Evolutionary conservation across 345 rosid species (phyloP).

Genomic region (Eucalyptus curtisii): DNA sequence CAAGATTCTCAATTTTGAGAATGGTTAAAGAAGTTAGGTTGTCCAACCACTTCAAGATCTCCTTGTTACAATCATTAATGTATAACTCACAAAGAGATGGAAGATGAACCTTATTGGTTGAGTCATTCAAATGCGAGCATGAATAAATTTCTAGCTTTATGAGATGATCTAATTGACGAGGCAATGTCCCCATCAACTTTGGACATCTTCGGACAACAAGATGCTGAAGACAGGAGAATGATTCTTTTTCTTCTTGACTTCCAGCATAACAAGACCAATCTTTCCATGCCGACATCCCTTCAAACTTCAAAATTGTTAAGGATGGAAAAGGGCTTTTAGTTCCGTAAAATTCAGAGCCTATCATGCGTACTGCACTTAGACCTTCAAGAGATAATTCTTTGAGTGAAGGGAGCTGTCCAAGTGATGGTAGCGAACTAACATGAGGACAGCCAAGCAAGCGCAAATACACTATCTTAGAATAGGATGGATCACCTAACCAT

Average conservation of each 20-base stretch:
- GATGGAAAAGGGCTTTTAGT: neutral
- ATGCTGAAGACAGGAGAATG: rapidly evolving
- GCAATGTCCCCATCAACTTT: rapidly evolving
- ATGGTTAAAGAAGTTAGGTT: neutral
- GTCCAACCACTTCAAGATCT: rapidly evolving
- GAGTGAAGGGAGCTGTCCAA: neutral
- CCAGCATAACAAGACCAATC: rapidly evolving
- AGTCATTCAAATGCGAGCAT: neutral
- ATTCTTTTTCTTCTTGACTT: rapidly evolving
- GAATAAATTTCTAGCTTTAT: rapidly evolving
- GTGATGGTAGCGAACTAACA: rapidly evolving
- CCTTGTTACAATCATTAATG: rapidly evolving
- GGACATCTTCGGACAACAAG: neutral
- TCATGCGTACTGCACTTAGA: rapidly evolving
- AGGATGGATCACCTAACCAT: rapidly evolving
- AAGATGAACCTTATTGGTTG: neutral
- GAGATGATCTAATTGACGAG: neutral
- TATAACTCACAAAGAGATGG: rapidly evolving
- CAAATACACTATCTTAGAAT: neutral
- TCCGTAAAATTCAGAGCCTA: neutral
- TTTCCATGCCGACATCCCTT: neutral
- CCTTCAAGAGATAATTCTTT: neutral
- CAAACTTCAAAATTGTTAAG: neutral
- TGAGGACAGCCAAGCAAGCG: rapidly evolving
- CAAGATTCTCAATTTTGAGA: neutral